Evolutionary conservation across 768 basidiomycete species (phyloP).

Genomic region (Rhodotorula babjevae): DNA sequence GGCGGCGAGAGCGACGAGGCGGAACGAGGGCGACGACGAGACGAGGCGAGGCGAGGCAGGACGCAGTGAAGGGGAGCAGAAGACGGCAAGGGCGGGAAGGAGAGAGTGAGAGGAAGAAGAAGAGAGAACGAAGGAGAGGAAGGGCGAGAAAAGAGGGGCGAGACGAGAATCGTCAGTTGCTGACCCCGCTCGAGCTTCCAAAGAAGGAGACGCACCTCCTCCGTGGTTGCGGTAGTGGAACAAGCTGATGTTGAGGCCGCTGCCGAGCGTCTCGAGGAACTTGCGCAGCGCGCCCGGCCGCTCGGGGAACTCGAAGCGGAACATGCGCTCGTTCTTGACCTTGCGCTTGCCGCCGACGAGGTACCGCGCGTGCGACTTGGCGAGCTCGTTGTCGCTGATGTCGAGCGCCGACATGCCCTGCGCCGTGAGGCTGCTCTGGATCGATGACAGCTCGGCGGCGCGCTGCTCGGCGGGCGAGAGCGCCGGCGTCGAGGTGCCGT

Average conservation of each 20-base stretch:
- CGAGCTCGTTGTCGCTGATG: conserved; percentile 90
- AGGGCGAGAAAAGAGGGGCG: neutral
- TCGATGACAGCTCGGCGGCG: conserved; percentile 48
- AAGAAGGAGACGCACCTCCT: conserved; percentile 60
- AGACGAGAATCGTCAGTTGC: neutral
- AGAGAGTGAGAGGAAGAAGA: neutral
- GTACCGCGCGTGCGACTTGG: conserved; percentile 88
- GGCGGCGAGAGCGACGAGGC: too few species aligned
- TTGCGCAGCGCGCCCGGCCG: conserved; percentile 83
- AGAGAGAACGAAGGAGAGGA: too few species aligned
- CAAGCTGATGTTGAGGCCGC: conserved; percentile 87
- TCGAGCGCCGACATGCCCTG: conserved; percentile 78
- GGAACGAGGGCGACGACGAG: too few species aligned
- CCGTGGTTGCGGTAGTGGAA: conserved; percentile 99
- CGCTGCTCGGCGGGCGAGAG: conserved; percentile 47
- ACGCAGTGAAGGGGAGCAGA: neutral
- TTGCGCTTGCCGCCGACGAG: conserved; percentile 80
- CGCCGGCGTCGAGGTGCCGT: conserved; percentile 25
- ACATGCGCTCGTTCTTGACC: conserved; percentile 78
- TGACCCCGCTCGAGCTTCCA: too few species aligned
- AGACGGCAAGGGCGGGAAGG: neutral
- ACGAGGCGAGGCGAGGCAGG: neutral
- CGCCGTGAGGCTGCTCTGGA: conserved; percentile 61
- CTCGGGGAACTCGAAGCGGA: conserved; percentile 96
- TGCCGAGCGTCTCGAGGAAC: conserved; percentile 75